Percentiles rank a stretch among this genome's conserved stretches.
Evolutionary conservation across 306 rosid species (phyloP).

Genomic region (Malus sieversii): DNA sequence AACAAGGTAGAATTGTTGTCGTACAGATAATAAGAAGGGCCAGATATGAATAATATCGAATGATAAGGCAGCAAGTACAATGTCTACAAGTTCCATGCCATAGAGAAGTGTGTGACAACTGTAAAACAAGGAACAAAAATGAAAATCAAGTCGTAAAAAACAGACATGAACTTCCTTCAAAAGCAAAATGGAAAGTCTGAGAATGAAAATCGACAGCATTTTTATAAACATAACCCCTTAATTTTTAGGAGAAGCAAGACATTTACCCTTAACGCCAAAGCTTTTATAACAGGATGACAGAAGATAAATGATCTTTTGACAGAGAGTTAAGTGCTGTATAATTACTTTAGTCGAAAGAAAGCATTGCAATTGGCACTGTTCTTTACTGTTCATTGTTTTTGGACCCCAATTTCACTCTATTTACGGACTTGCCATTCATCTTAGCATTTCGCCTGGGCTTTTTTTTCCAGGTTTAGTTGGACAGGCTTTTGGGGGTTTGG

Average conservation of each 20-base stretch:
- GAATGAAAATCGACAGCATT: not conserved
- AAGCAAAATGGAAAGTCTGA: not conserved
- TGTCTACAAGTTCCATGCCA: not conserved
- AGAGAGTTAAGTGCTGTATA: conserved; percentile 25
- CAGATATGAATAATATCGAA: not conserved
- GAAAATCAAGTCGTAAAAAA: not conserved
- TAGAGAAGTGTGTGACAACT: not conserved
- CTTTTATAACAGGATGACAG: conserved; percentile 46
- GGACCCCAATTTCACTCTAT: too few species aligned
- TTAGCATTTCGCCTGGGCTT: too few species aligned
- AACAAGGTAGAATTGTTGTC: not conserved
- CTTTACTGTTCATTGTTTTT: too few species aligned
- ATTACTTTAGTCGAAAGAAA: not conserved
- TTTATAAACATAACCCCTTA: not conserved
- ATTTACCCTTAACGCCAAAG: conserved; percentile 58
- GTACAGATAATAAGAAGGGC: not conserved
- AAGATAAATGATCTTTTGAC: conserved; percentile 23
- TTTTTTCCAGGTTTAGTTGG: too few species aligned
- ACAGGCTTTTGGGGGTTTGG: too few species aligned
- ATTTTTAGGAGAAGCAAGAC: not conserved
- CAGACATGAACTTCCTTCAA: not conserved
- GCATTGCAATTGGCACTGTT: too few species aligned
- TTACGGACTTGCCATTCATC: too few species aligned
- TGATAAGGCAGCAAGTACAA: not conserved
- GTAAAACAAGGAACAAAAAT: not conserved